These are phyloP conservation scores for Emergomyces africanus DNA, from an alignment of 2,329 filamentous ascomycete species.

Conservation along the genomic window DNA sequence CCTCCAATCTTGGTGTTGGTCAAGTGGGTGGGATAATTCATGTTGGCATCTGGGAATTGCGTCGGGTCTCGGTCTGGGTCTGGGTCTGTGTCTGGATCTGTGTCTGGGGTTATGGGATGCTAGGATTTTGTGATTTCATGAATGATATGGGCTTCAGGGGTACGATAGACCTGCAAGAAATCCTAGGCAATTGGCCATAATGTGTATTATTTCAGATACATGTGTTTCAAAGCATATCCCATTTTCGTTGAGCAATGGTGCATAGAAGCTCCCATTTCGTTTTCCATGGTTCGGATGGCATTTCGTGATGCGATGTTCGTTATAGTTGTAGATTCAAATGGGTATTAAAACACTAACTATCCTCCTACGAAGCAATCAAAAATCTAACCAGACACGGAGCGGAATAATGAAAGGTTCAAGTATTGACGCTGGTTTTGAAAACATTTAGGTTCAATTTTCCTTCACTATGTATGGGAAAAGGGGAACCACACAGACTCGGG, in stretches of 20 bases:
- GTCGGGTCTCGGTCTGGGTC: too few species aligned
- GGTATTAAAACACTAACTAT: constrained; percentile 59
- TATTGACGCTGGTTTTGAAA: neutral
- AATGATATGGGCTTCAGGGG: neutral
- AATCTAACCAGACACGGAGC: neutral
- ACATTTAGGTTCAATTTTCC: constrained; percentile 48
- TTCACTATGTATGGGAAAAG: constrained; percentile 55
- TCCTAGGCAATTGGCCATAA: neutral
- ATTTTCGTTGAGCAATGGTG: neutral
- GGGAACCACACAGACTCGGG: constrained; percentile 51
- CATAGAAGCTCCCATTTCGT: constrained; percentile 26
- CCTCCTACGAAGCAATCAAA: constrained; percentile 18
- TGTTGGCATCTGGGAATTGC: neutral
- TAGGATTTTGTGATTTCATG: neutral
- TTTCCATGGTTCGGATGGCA: constrained; percentile 56
- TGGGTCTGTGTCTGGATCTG: too few species aligned
- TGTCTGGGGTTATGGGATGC: neutral
- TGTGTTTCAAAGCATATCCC: neutral
- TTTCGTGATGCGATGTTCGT: constrained; percentile 40
- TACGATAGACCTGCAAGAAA: neutral
- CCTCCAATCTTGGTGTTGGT: neutral
- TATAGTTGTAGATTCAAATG: constrained; percentile 62
- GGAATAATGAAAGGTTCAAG: neutral
- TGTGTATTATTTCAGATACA: neutral
- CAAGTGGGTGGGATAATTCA: neutral